Conservation (phyloP, 805 yeast species). For the Kuraishia ogatae region DNA sequence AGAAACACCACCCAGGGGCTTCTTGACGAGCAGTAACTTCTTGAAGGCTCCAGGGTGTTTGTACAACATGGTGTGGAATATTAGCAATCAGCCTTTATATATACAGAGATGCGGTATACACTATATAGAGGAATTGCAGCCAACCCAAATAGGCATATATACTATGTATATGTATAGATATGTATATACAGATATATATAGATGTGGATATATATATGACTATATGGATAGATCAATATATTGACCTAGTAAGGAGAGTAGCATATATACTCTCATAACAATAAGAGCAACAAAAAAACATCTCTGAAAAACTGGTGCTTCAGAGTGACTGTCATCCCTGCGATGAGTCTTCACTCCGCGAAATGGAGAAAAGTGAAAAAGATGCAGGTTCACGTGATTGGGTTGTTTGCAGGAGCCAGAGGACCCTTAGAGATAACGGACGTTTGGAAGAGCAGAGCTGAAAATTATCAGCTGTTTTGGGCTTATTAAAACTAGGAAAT, state of each 20-base stretch:
- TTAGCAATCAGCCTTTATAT: background rate
- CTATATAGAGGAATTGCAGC: too few relatives aligned
- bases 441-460: background rate
- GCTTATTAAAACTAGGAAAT: too few relatives aligned
- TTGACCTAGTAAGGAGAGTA: background rate
- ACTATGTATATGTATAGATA: too few relatives aligned
- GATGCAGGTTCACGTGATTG: background rate
- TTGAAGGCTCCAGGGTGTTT: slow-evolving; percentile 7
- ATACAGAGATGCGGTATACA: background rate
- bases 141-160: too few relatives aligned
- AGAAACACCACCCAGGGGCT: background rate
- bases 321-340: background rate
- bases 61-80: slow-evolving; percentile 3
- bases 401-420: background rate
- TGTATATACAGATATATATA: too few relatives aligned
- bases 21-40: slow-evolving; percentile 2
- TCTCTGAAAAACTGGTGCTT: background rate
- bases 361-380: background rate
- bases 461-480: too few relatives aligned
- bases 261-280: background rate
- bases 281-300: background rate
- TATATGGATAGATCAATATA: background rate
- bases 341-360: background rate
- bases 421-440: background rate
- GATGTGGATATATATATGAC: background rate